Conservation (phyloP, 2,329 filamentous ascomycete species). For the Fusarium algeriense region DNA sequence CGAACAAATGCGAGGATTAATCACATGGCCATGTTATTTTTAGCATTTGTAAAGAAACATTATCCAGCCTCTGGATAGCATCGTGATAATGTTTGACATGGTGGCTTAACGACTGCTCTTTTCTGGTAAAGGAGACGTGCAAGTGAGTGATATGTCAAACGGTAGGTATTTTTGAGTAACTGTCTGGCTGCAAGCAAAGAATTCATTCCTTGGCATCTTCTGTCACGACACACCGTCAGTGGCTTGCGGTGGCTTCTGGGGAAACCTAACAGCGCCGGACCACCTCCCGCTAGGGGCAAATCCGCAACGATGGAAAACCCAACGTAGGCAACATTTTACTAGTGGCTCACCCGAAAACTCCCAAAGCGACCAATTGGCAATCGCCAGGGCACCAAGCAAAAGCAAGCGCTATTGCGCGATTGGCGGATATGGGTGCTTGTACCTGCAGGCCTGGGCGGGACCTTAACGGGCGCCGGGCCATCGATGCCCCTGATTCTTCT, state of each 20-base stretch:
- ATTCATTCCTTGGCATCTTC: not conserved
- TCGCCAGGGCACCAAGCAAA: slow-evolving; percentile 12
- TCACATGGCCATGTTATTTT: slow-evolving; percentile 35
- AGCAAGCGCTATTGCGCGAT: slow-evolving; percentile 33
- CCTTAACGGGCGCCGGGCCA: slow-evolving; percentile 13
- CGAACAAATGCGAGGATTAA: slow-evolving; percentile 19
- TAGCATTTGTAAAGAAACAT: slow-evolving; percentile 19
- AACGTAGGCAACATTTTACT: not conserved
- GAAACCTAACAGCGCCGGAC: slow-evolving; percentile 1
- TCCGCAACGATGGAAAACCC: slow-evolving; percentile 15
- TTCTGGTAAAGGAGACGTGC: not conserved
- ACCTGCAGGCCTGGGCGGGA: slow-evolving; percentile 41
- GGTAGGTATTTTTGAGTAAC: not conserved
- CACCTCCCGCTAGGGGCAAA: slow-evolving; percentile 1
- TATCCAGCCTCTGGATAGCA: not conserved
- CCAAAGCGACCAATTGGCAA: slow-evolving; percentile 4
- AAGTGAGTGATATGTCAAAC: not conserved
- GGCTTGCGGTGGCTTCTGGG: slow-evolving; percentile 33
- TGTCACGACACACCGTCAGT: slow-evolving; percentile 4
- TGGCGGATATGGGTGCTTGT: slow-evolving; percentile 37
- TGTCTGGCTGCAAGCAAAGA: not conserved
- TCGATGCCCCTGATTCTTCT: slow-evolving; percentile 33
- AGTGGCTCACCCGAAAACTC: slow-evolving; percentile 16
- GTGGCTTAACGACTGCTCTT: not conserved
- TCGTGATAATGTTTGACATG: not conserved